Conservation (phyloP, 2,329 filamentous ascomycete genomes). For the Aspergillus sergii region DNA sequence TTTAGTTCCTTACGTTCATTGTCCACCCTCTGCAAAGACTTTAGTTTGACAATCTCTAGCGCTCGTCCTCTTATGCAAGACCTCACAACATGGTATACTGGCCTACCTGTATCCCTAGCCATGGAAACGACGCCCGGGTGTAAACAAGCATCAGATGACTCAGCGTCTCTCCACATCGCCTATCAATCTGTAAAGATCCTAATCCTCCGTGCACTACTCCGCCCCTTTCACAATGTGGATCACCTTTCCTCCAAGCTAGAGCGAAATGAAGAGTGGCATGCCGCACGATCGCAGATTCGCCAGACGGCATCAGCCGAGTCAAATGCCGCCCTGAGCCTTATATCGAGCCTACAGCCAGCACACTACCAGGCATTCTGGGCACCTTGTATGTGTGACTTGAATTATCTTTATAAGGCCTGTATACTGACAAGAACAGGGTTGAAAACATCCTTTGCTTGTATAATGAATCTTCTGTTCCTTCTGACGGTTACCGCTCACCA, state of each 20-base stretch:
- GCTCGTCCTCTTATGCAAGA: slow-evolving; percentile 1
- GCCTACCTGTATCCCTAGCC: neutral
- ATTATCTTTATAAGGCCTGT: neutral
- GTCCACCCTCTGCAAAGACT: slow-evolving; percentile 4
- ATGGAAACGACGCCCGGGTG: neutral
- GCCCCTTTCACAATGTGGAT: neutral
- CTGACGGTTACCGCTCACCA: neutral
- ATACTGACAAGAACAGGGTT: neutral
- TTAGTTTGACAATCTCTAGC: neutral
- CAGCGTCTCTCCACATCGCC: slow-evolving; percentile 2
- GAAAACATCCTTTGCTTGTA: slow-evolving; percentile 4
- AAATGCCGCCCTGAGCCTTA: neutral
- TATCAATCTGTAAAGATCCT: slow-evolving; percentile 3
- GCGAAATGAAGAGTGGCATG: neutral
- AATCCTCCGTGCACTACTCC: slow-evolving; percentile 5
- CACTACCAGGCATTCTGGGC: slow-evolving; percentile 8
- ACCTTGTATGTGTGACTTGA: neutral
- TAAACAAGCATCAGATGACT: neutral
- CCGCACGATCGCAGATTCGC: neutral
- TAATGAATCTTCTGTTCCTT: slow-evolving; percentile 1
- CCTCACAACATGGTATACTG: neutral
- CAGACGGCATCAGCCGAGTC: neutral
- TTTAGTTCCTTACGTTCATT: neutral
- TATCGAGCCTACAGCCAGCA: neutral
- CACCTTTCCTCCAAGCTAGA: neutral